Conservation (phyloP, 192 early-diverging fungal species). For the Kappamyces sp. region DNA sequence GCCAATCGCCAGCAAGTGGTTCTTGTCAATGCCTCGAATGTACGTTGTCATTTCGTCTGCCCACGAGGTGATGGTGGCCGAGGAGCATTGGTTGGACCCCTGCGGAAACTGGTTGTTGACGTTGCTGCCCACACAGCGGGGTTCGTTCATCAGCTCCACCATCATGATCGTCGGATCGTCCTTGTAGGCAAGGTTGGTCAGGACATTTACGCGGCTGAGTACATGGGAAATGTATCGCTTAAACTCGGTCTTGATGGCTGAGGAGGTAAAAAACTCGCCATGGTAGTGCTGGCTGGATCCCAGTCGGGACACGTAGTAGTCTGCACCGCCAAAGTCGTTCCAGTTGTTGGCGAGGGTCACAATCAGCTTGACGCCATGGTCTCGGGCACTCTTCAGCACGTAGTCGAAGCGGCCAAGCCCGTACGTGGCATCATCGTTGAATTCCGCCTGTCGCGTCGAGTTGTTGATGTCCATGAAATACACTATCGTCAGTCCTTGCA, state of each 20-base stretch:
- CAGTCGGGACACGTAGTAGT: slow-evolving; percentile 21
- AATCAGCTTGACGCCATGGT: slow-evolving; percentile 24
- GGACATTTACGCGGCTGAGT: slow-evolving; percentile 35
- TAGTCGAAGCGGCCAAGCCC: slow-evolving; percentile 30
- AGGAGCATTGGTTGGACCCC: slow-evolving; percentile 10
- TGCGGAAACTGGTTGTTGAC: slow-evolving; percentile 10
- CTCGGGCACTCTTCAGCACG: slow-evolving; percentile 21
- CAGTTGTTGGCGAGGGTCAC: slow-evolving; percentile 35
- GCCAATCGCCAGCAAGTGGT: slow-evolving; percentile 33
- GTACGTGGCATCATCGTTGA: slow-evolving; percentile 16
- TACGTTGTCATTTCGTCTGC: slow-evolving; percentile 28
- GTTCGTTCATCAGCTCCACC: slow-evolving; percentile 47
- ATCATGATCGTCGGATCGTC: slow-evolving; percentile 39
- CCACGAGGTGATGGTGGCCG: slow-evolving; percentile 30
- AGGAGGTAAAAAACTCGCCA: slow-evolving; percentile 29
- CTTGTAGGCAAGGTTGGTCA: slow-evolving; percentile 31
- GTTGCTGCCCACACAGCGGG: slow-evolving; percentile 14
- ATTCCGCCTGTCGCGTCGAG: background rate
- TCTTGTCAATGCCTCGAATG: slow-evolving; percentile 30
- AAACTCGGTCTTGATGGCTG: slow-evolving; percentile 20
- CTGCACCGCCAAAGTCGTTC: slow-evolving; percentile 34
- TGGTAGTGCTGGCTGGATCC: slow-evolving; percentile 12
- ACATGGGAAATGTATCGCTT: slow-evolving; percentile 25
- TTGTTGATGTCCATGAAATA: slow-evolving; percentile 21
- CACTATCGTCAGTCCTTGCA: slow-evolving; percentile 9